Percentiles rank a stretch among this genome's conserved stretches.
phyloP scores from a whole-genome alignment of 306 rosid genomes.

The Elaeagnus macrophylla region DNA sequence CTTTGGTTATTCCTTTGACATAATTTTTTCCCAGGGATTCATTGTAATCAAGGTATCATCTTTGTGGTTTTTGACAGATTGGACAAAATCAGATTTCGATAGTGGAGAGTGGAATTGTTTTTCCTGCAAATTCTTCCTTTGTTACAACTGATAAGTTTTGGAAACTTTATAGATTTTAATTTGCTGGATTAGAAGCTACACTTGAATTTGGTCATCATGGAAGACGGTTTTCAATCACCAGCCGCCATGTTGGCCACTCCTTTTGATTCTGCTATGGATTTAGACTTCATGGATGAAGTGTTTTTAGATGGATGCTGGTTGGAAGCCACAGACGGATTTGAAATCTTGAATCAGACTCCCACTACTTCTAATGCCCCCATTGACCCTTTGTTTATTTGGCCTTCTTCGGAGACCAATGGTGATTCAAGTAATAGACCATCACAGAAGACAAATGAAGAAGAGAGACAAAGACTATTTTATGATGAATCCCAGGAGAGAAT shows the following conservation, averaged over 20 bases:
- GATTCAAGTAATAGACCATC: slow-evolving; percentile 17
- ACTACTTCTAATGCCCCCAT: slow-evolving; percentile 37
- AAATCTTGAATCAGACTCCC: slow-evolving; percentile 41
- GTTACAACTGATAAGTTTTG: slow-evolving; percentile 20
- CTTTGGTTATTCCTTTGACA: not conserved
- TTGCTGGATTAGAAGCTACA: slow-evolving; percentile 2
- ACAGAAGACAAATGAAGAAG: slow-evolving; percentile 27
- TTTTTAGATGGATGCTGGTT: slow-evolving; percentile 78
- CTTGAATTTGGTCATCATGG: slow-evolving; percentile 35
- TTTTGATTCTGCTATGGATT: slow-evolving; percentile 53
- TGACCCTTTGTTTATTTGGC: slow-evolving; percentile 54
- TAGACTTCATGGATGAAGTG: slow-evolving; percentile 75
- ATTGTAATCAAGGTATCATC: not conserved
- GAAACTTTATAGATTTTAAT: slow-evolving; percentile 8
- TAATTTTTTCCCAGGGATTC: slow-evolving; percentile 5
- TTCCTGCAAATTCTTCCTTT: slow-evolving; percentile 7
- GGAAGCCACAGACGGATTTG: slow-evolving; percentile 66
- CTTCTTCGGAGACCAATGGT: slow-evolving; percentile 33
- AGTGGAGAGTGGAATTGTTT: slow-evolving; percentile 7
- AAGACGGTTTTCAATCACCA: slow-evolving; percentile 51
- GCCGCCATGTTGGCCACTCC: slow-evolving; percentile 47
- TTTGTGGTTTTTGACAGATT: slow-evolving; percentile 19
- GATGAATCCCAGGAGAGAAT: slow-evolving; percentile 21
- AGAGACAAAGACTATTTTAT: slow-evolving; percentile 9
- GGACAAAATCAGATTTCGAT: slow-evolving; percentile 22